Percentiles rank a stretch among this genome's conserved stretches.
These are phyloP conservation scores for Trichoderma orchidacearum DNA, from an alignment of 495 filamentous ascomycete genomes.

Conservation along the genomic window DNA sequence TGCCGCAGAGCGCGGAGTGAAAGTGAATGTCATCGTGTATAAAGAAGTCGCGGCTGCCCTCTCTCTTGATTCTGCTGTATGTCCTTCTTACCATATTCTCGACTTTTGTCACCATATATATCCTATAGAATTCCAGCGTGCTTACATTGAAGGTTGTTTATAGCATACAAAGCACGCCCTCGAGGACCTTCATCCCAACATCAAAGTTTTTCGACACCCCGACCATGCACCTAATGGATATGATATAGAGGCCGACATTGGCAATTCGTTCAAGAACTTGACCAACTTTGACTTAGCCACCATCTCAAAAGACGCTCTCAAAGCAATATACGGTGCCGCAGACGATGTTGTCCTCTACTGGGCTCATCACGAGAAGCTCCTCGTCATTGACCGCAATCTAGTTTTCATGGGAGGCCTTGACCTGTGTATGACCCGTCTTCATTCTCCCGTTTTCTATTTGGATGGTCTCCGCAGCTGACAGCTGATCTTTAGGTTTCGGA, in stretches of 20 bases:
- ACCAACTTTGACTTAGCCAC: constrained; percentile 36
- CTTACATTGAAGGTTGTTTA: not conserved
- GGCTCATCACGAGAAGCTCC: constrained; percentile 95
- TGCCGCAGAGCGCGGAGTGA: constrained; percentile 78
- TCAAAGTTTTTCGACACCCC: constrained; percentile 82
- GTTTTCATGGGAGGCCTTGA: constrained; percentile 88
- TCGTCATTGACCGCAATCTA: constrained; percentile 60
- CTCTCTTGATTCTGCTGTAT: constrained; percentile 57
- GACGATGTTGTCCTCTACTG: constrained; percentile 81
- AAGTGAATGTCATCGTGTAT: constrained; percentile 85
- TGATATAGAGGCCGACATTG: constrained; percentile 24
- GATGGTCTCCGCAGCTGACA: constrained; percentile 10
- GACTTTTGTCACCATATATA: not conserved
- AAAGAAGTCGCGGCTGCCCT: constrained; percentile 85
- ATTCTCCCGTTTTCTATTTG: not conserved
- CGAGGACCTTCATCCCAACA: constrained; percentile 71
- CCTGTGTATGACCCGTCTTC: constrained; percentile 25
- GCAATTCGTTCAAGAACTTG: constrained; percentile 24
- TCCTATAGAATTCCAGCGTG: not conserved
- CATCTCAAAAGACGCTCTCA: constrained; percentile 51
- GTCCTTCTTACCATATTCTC: not conserved
- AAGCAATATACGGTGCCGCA: constrained; percentile 63
- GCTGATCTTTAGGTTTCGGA: constrained; percentile 32
- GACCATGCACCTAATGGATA: constrained; percentile 73
- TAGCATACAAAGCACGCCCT: constrained; percentile 74